phyloP scores from a whole-genome alignment of 2,329 filamentous ascomycete genomes.

The Fusarium virguliforme region DNA sequence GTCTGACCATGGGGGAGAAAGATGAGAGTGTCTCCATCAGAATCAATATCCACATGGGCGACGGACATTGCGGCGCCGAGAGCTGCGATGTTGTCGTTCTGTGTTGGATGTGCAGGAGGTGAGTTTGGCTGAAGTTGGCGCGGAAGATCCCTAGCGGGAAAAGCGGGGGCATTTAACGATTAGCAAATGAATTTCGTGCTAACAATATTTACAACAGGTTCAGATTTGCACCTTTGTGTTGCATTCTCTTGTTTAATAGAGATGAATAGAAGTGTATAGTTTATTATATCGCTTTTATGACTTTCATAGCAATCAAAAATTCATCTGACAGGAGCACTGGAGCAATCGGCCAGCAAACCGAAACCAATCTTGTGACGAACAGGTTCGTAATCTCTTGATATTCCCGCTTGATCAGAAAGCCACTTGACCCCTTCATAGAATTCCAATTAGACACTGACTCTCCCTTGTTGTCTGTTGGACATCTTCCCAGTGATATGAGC shows the following conservation, averaged over 20 bases:
- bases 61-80: background rate
- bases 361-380: background rate
- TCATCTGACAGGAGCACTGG: background rate
- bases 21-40: conserved; percentile 10
- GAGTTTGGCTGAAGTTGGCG: background rate
- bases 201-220: background rate
- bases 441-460: background rate
- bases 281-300: background rate
- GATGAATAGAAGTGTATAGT: too few relatives aligned
- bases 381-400: background rate
- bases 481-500: background rate
- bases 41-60: background rate
- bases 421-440: background rate
- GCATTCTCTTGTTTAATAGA: background rate
- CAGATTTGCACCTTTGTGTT: background rate
- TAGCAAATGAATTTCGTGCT: background rate
- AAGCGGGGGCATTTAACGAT: background rate
- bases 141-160: background rate
- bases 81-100: rapidly evolving
- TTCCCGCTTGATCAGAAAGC: background rate
- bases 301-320: background rate
- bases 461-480: too few relatives aligned
- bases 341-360: background rate
- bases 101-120: background rate
- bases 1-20: background rate